Evolutionary conservation across 164 flowering plant genomes (phyloP).

Genomic region (Nelumbo lutea): DNA sequence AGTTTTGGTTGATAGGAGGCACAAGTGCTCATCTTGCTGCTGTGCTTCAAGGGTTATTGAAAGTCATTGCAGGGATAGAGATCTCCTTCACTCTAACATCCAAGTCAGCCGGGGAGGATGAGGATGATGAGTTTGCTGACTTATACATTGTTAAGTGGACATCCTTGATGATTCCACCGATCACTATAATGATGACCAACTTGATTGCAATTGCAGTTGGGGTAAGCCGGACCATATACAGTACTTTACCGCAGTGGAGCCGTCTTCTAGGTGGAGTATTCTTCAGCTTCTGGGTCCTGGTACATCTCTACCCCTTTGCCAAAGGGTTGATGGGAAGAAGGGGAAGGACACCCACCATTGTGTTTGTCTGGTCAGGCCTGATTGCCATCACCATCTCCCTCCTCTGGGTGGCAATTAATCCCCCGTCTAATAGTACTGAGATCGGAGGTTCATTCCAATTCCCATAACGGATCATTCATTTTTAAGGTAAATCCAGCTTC

Average conservation of each 20-base stretch:
- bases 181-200: constrained; percentile 64
- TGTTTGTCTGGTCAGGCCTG: constrained; percentile 87
- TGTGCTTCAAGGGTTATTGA: constrained; percentile 77
- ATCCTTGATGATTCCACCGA: constrained; percentile 75
- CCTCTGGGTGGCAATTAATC: constrained; percentile 78
- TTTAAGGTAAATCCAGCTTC: constrained; percentile 1
- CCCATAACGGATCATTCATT: constrained; percentile 33
- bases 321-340: constrained; percentile 89
- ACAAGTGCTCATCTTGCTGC: constrained; percentile 91
- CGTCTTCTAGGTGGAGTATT: constrained; percentile 72
- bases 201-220: constrained; percentile 73
- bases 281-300: constrained; percentile 88
- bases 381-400: constrained; percentile 77
- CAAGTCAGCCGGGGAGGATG: constrained; percentile 65
- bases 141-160: constrained; percentile 76
- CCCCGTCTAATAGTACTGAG: constrained; percentile 37
- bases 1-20: constrained; percentile 90
- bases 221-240: constrained; percentile 56
- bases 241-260: constrained; percentile 69
- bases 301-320: constrained; percentile 83
- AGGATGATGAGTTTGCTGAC: constrained; percentile 69
- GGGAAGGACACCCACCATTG: constrained; percentile 78
- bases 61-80: constrained; percentile 80
- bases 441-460: constrained; percentile 68
- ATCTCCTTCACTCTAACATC: constrained; percentile 83